Base-by-base conservation (phyloP, 257 asterid genomes). In the Salvia miltiorrhiza region DNA sequence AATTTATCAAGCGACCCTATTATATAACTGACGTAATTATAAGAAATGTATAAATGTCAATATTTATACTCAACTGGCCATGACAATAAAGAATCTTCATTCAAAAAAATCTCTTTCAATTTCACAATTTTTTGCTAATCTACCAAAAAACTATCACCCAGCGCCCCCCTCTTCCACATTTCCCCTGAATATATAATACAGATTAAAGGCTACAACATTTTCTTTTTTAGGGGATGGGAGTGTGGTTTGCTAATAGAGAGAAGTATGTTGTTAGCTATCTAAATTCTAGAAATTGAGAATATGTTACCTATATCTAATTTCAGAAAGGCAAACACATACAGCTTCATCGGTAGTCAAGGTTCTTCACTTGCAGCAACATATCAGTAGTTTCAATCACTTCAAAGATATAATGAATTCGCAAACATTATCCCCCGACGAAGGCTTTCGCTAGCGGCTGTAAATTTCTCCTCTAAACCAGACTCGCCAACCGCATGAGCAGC, bases 401-500 rank as follows among this genome's bases (percentile, higher is more conserved):
- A 90, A 41, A 92, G 96, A 64, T 93, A 90, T 44, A 93, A 70
- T 26, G 99, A 93, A 81, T 93, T 93, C 30, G 99, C 97, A 82
- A 93, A 93, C 97, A 90, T 93, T 43, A 93, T 90, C 65, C 99
- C 99, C 21, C 95, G 96, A 0, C 96, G 96, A 58, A 93, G 93
- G 88, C 96, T 89, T 43, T 84, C 96, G 32, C 96, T 90, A 40
- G 97, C 99, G 5, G 86, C 93, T 28, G 72, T 76, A 70, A 93
- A 89, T 74, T 90, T 93, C 57, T 87, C 79, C 90, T 90, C 97
- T 70, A 93, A 77, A 64, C 71, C 87, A 48, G 70, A 77, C 80
- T 93, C 99, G 44, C 99, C 99, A n/a, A 88, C 97, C 1, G 97
- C 99, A 56, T 82, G 87, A 23, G 99, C 95, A 41, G 99, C 96